Percentiles rank a stretch among this genome's conserved stretches.
Evolutionary conservation across 2,329 filamentous ascomycete species (phyloP).

Genomic region (Lizonia empirigonia): DNA sequence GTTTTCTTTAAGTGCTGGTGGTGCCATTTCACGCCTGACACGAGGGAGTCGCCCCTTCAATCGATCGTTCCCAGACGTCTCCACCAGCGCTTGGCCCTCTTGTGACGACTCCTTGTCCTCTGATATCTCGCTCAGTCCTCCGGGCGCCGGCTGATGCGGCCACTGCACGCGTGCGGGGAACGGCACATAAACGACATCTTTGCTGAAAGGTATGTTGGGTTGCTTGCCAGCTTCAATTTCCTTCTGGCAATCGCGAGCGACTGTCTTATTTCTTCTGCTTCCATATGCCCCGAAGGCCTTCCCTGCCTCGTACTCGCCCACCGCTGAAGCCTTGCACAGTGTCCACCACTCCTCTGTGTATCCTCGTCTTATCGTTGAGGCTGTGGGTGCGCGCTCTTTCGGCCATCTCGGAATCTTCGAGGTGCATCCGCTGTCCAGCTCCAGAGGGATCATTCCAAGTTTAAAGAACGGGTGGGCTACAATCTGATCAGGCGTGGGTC

Average conservation of each 20-base stretch:
- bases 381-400: conserved; percentile 51
- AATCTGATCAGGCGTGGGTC: conserved; percentile 77
- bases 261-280: conserved; percentile 55
- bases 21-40: conserved; percentile 30
- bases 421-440: conserved; percentile 54
- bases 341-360: conserved; percentile 59
- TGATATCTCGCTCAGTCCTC: conserved; percentile 47
- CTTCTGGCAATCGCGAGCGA: conserved; percentile 57
- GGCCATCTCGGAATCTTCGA: conserved; percentile 56
- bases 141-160: conserved; percentile 38
- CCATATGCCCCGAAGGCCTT: conserved; percentile 55
- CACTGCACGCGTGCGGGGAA: conserved; percentile 49
- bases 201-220: conserved; percentile 56
- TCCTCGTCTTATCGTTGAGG: conserved; percentile 52
- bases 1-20: conserved; percentile 46
- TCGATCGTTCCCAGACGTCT: conserved; percentile 55
- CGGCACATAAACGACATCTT: conserved; percentile 56
- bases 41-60: conserved; percentile 35
- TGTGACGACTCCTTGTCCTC: conserved; percentile 49
- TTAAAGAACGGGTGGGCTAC: conserved; percentile 82
- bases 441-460: conserved; percentile 71
- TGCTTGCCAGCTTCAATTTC: conserved; percentile 55
- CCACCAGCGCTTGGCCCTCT: conserved; percentile 49
- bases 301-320: conserved; percentile 55
- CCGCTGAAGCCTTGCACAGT: conserved; percentile 57